Base-by-base conservation (phyloP, 176 grass and related monocot species). In the Oryza nivara region DNA sequence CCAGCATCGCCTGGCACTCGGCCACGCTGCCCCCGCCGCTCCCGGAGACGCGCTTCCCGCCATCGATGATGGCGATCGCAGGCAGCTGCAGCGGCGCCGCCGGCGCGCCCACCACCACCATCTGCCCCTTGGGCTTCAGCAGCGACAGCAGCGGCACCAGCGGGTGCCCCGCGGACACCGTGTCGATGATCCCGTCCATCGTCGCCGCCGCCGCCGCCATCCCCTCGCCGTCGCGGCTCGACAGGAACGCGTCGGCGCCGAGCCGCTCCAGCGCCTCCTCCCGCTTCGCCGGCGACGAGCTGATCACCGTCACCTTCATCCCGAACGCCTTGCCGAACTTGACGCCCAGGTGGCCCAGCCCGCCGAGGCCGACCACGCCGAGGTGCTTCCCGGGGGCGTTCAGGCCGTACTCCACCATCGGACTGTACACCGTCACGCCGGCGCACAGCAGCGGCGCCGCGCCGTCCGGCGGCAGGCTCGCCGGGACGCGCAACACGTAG, bases 181-280 rank as follows among this genome's bases (percentile, higher is more conserved):
- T 93, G 73, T 93, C 84, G 11, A 93, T 82, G 70, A 90, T 66
- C 51, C 91, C 91, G 43, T 93, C 91, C 91, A 93, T 90, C 0
- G 91, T 85, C 22, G 75, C 10, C 15, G 56, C 77, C 22, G 83
- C 87, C 0, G 76, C 78, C 80, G 87, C 45, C 88, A 92, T 87
- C 22, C 84, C 70, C 16, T 77, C 84, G 16, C 70, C 15, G 67
- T 90, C 84, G 0, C 11, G 60, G 77, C 91, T 92, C 11, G 81
- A 52, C 46, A 92, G 28, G 88, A 92, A 92, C 3, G 79, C 75
- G 68, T 92, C 76, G 51, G 91, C 91, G 22, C 76, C 87, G 16
- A 92, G 85, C 19, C 64, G 86, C 2, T 36, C 71, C n/a, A 90
- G 15, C 4, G 91, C 91, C 74, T 92, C 91, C 5, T 72, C 40